Conservation (phyloP, 768 basidiomycete species). For the Kwoniella dejecticola region DNA sequence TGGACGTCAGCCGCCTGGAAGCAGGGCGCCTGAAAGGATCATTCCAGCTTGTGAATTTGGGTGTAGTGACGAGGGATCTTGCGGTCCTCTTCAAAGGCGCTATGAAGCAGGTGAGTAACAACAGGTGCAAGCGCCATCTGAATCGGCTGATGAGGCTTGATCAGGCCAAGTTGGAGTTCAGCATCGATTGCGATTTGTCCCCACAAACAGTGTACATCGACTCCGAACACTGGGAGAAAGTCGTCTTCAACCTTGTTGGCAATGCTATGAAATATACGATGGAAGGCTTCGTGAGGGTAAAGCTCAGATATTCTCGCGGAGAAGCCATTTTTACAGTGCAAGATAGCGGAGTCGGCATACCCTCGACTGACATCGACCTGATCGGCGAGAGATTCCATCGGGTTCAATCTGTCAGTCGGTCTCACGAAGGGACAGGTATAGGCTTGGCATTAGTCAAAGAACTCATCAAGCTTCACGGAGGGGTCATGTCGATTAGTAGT, state of each 20-base stretch:
- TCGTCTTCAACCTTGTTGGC: conserved; percentile 56
- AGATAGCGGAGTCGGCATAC: conserved; percentile 58
- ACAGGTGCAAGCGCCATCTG: neutral
- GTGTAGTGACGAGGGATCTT: conserved; percentile 52
- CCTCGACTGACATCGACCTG: conserved; percentile 48
- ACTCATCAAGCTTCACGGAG: conserved; percentile 57
- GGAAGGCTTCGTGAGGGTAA: conserved; percentile 44
- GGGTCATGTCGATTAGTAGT: conserved; percentile 51
- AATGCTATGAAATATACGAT: conserved; percentile 56
- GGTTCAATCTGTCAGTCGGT: conserved; percentile 53
- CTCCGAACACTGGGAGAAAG: conserved; percentile 55
- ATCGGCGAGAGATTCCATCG: conserved; percentile 58
- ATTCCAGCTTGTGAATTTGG: conserved; percentile 52
- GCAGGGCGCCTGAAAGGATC: conserved; percentile 51
- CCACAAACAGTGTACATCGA: conserved; percentile 50
- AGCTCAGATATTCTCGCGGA: conserved; percentile 30
- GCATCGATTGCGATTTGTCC: conserved; percentile 47
- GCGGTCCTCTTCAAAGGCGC: conserved; percentile 55
- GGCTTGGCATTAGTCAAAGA: conserved; percentile 56
- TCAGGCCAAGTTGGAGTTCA: conserved; percentile 39
- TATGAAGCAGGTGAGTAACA: conserved; percentile 51
- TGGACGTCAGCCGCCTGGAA: conserved; percentile 57
- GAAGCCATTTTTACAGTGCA: conserved; percentile 49
- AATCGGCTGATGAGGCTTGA: neutral
- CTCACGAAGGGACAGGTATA: conserved; percentile 57